These are phyloP conservation scores for Aspergillus steynii DNA, from an alignment of 495 filamentous ascomycete genomes.

Conservation along the genomic window DNA sequence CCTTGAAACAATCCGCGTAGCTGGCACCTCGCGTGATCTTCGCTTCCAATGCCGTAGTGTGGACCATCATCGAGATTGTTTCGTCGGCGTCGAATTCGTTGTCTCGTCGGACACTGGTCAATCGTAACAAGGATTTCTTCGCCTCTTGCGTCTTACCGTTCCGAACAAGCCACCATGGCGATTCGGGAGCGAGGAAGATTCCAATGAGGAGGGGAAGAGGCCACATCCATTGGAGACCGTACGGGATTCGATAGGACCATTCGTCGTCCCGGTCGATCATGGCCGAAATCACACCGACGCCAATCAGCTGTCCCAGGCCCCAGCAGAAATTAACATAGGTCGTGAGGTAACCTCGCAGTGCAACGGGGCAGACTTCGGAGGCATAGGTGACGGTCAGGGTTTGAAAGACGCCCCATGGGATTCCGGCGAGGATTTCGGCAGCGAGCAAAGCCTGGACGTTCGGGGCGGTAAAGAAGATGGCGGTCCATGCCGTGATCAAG, in stretches of 20 bases:
- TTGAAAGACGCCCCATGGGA: conserved; percentile 83
- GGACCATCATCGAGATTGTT: conserved; percentile 82
- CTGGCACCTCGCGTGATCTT: conserved; percentile 68
- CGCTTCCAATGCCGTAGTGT: conserved; percentile 72
- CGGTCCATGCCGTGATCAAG: conserved; percentile 65
- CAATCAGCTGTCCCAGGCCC: conserved; percentile 76
- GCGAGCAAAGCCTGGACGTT: conserved; percentile 67
- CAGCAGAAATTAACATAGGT: conserved; percentile 85
- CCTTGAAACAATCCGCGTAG: conserved; percentile 75
- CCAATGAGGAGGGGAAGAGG: conserved; percentile 71
- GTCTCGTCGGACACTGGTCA: conserved; percentile 58
- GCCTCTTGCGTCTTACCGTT: conserved; percentile 68
- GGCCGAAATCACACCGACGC: conserved; percentile 68
- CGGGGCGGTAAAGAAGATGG: conserved; percentile 76
- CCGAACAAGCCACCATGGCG: conserved; percentile 81
- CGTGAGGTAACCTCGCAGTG: conserved; percentile 71
- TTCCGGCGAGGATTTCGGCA: conserved; percentile 74
- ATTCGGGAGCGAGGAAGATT: conserved; percentile 71
- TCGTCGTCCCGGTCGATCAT: conserved; percentile 58
- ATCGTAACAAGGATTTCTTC: conserved; percentile 63
- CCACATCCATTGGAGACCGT: conserved; percentile 86
- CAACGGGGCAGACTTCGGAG: conserved; percentile 74
- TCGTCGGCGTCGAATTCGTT: conserved; percentile 71
- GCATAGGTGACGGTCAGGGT: conserved; percentile 79
- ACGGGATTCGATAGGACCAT: conserved; percentile 70